Percentiles rank a stretch among this genome's conserved stretches.
These are phyloP conservation scores for Solanum hybrid DNA, from an alignment of 305 asterid species.

Conservation along the genomic window DNA sequence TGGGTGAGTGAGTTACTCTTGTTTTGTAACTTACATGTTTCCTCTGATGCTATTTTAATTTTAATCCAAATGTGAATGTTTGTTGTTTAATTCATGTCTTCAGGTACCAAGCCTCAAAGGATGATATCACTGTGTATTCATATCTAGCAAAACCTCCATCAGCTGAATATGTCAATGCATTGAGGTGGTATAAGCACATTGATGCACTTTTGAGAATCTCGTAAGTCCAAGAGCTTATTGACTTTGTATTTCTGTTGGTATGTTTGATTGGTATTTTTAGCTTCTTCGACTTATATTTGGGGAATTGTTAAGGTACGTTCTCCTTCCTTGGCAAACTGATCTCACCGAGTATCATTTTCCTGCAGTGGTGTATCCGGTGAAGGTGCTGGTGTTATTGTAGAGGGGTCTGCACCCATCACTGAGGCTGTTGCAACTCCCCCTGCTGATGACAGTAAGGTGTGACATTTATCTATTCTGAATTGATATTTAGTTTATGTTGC, in stretches of 20 bases:
- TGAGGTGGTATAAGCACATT: conserved; percentile 80
- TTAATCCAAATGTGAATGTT: background rate
- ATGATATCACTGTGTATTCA: conserved; percentile 55
- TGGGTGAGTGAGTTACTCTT: conserved; percentile 32
- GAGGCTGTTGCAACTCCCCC: conserved; percentile 53
- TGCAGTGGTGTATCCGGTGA: conserved; percentile 68
- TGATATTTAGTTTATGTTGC: background rate
- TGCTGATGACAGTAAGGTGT: conserved; percentile 47
- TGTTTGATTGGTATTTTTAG: background rate
- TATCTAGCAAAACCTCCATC: conserved; percentile 50
- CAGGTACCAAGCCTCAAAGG: conserved; percentile 86
- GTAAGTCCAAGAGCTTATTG: conserved; percentile 30
- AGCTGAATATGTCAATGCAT: conserved; percentile 43
- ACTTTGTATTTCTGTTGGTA: background rate
- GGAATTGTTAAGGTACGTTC: background rate
- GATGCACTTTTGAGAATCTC: conserved; percentile 74
- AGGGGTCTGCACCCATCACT: conserved; percentile 43
- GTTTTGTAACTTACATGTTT: background rate
- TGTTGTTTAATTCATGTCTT: background rate
- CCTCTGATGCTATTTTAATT: background rate
- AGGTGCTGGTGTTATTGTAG: conserved; percentile 54
- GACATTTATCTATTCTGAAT: background rate
- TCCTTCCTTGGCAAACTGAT: background rate
- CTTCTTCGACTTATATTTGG: background rate
- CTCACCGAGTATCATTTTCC: background rate